Conservation (phyloP, 441 rosid genomes). For the Populus trichocarpa region DNA sequence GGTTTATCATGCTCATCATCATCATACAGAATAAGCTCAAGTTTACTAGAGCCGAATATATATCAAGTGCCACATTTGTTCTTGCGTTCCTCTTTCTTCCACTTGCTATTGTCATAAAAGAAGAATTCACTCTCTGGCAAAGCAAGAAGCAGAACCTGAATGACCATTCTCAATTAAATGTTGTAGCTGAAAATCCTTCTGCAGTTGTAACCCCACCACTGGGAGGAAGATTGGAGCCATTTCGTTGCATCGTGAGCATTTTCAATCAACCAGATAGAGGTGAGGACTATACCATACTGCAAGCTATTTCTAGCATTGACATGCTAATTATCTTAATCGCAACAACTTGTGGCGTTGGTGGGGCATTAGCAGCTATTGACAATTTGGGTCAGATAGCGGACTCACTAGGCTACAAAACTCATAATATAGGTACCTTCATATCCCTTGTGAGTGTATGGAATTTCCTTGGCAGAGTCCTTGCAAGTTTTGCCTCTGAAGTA, state of each 20-base stretch:
- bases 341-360: slow-evolving; percentile 32
- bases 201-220: neutral
- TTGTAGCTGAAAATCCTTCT: slow-evolving; percentile 2
- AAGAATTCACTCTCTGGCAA: slow-evolving; percentile 5
- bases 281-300: slow-evolving; percentile 21
- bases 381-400: slow-evolving; percentile 31
- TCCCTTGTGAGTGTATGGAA: slow-evolving; percentile 36
- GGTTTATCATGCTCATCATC: neutral
- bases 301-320: slow-evolving; percentile 28
- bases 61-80: neutral
- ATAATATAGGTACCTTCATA: slow-evolving; percentile 19
- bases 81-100: slow-evolving; percentile 1
- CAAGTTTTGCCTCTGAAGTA: slow-evolving; percentile 31
- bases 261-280: slow-evolving; percentile 25
- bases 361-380: slow-evolving; percentile 31
- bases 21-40: slow-evolving; percentile 7
- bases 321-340: slow-evolving; percentile 30
- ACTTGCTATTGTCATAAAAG: slow-evolving; percentile 9
- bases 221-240: neutral
- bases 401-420: slow-evolving; percentile 19
- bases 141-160: neutral
- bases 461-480: slow-evolving; percentile 24
- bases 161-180: neutral
- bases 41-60: slow-evolving; percentile 3
- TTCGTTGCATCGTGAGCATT: slow-evolving; percentile 11